phyloP scores from a whole-genome alignment of 805 yeast species.

The Osmozyma mogii region DNA sequence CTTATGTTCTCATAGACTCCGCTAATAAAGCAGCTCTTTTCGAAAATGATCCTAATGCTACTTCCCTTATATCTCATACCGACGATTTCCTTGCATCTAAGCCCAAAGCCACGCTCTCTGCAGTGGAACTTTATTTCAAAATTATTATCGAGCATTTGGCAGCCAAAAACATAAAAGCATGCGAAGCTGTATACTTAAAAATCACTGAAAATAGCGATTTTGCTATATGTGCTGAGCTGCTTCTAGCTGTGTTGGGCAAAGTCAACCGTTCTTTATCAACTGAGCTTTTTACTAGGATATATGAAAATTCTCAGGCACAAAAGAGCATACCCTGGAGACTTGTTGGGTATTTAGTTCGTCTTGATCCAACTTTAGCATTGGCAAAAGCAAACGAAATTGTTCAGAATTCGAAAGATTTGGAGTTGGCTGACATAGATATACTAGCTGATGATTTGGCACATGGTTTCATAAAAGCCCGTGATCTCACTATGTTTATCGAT shows the following conservation, averaged over 20 bases:
- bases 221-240: conserved; percentile 31
- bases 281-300: conserved; percentile 38
- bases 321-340: conserved; percentile 29
- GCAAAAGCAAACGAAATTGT: conserved; percentile 31
- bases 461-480: conserved; percentile 52
- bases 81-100: conserved; percentile 1
- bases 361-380: conserved; percentile 55
- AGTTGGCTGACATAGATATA: conserved; percentile 1
- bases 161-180: conserved; percentile 24
- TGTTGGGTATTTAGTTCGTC: conserved; percentile 38
- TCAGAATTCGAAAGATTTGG: conserved; percentile 1
- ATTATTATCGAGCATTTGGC: conserved; percentile 22
- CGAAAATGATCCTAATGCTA: conserved; percentile 19
- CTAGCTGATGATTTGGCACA: conserved; percentile 29
- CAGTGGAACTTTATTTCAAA: conserved; percentile 14
- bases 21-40: conserved; percentile 9
- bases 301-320: conserved; percentile 20
- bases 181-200: conserved; percentile 43
- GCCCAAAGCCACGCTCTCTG: conserved; percentile 1
- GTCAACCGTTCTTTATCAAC: conserved; percentile 48
- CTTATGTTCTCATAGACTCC: too few relatives aligned
- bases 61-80: not conserved
- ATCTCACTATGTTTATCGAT: conserved; percentile 39
- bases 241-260: conserved; percentile 40
- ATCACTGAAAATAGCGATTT: conserved; percentile 26